These are phyloP conservation scores for Pelargonium myrrhifolium DNA, from an alignment of 441 rosid species.

Conservation along the genomic window DNA sequence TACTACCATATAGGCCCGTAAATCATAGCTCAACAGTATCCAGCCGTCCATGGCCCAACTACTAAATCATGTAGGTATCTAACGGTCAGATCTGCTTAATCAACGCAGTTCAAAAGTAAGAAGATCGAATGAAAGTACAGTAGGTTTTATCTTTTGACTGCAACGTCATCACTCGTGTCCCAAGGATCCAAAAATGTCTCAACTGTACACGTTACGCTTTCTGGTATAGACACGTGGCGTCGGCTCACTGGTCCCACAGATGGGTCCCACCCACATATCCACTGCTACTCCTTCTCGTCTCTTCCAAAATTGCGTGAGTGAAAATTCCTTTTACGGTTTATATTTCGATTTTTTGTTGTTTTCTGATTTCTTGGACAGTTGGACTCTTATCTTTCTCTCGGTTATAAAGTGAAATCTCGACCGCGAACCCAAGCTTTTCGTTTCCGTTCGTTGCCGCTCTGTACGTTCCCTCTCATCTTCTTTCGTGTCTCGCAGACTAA, in stretches of 20 bases:
- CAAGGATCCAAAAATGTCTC: too few species aligned
- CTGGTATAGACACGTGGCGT: background rate
- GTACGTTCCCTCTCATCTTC: background rate
- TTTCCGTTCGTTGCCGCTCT: background rate
- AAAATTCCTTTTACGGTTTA: background rate
- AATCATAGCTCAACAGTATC: too few species aligned
- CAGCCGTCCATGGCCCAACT: too few species aligned
- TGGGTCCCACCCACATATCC: background rate
- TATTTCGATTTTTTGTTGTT: background rate
- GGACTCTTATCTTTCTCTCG: background rate
- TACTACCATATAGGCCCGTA: too few species aligned
- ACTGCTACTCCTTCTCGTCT: constrained; percentile 3
- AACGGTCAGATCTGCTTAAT: too few species aligned
- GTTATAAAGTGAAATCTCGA: background rate
- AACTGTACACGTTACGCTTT: too few species aligned
- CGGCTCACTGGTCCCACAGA: background rate
- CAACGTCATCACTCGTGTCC: too few species aligned
- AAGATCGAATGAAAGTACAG: too few species aligned
- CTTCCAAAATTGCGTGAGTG: background rate
- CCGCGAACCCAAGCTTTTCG: background rate
- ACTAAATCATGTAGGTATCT: too few species aligned
- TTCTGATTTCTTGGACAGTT: background rate
- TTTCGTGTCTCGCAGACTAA: background rate
- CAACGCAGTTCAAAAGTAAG: too few species aligned
- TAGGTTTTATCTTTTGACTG: too few species aligned